Conservation (phyloP, 208 protist species). For the Leishmania turanica region DNA sequence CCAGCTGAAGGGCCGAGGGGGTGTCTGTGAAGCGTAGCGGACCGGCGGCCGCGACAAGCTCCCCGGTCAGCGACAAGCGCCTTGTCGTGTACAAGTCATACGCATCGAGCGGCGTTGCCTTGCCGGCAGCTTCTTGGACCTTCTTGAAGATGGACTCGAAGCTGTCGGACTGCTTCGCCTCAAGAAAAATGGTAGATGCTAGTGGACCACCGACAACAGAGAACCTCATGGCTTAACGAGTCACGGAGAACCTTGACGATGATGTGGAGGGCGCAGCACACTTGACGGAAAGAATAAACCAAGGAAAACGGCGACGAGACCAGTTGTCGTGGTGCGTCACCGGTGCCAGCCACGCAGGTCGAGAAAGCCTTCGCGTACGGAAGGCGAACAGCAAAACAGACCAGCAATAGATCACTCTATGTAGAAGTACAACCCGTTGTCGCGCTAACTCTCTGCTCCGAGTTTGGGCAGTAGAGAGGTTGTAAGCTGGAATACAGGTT, state of each 20-base stretch:
- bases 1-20: conserved; percentile 14
- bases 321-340: not conserved
- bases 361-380: not conserved
- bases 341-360: not conserved
- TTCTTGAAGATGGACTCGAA: conserved; percentile 60
- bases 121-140: conserved; percentile 48
- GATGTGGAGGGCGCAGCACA: not conserved
- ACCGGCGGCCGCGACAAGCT: conserved; percentile 5
- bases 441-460: not conserved
- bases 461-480: not conserved
- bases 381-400: not conserved
- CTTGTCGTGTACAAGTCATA: conserved; percentile 37
- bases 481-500: not conserved
- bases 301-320: not conserved
- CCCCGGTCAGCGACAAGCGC: conserved; percentile 10
- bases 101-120: conserved; percentile 31
- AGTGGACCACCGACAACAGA: conserved; percentile 49
- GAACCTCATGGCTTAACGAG: conserved; percentile 45
- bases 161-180: conserved; percentile 42
- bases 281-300: too few relatives aligned
- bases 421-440: not conserved
- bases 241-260: not conserved
- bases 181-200: conserved; percentile 35
- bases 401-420: not conserved
- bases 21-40: conserved; percentile 28